These are phyloP conservation scores for Xylaria curta DNA, from an alignment of 495 filamentous ascomycete genomes.

Conservation along the genomic window DNA sequence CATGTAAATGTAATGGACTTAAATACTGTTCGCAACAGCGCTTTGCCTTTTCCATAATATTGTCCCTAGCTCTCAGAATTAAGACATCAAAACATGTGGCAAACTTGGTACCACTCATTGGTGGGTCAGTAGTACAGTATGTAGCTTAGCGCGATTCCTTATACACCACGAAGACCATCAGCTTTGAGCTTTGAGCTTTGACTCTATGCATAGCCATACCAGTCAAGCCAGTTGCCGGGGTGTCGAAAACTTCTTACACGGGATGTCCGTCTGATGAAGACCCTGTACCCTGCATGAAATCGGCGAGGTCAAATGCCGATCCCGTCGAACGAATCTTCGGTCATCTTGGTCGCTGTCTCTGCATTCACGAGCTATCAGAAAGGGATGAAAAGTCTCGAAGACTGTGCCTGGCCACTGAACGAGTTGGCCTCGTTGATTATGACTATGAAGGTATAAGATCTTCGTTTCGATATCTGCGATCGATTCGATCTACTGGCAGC, in stretches of 20 bases:
- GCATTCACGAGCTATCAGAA: background rate
- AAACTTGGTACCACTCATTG: constrained; percentile 48
- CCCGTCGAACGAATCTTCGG: background rate
- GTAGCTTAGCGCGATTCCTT: constrained; percentile 59
- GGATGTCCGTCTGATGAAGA: background rate
- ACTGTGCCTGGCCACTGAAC: constrained; percentile 45
- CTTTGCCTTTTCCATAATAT: constrained; percentile 44
- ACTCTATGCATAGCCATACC: constrained; percentile 49
- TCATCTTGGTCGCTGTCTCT: background rate
- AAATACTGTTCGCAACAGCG: constrained; percentile 37
- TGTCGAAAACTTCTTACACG: constrained; percentile 53
- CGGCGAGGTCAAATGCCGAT: constrained; percentile 5
- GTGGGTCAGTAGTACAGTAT: constrained; percentile 52
- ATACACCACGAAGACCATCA: constrained; percentile 67
- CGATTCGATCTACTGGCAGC: background rate
- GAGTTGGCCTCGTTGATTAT: constrained; percentile 63
- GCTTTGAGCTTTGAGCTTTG: constrained; percentile 53
- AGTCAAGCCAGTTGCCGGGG: constrained; percentile 40
- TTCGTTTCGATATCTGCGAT: constrained; percentile 45
- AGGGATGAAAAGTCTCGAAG: background rate
- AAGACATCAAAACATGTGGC: constrained; percentile 61
- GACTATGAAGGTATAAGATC: constrained; percentile 68
- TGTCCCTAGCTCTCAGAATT: constrained; percentile 51
- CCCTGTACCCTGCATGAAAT: background rate
- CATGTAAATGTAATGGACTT: constrained; percentile 40